These are phyloP conservation scores for Podaxis pistillaris DNA, from an alignment of 768 basidiomycete species.

Conservation along the genomic window DNA sequence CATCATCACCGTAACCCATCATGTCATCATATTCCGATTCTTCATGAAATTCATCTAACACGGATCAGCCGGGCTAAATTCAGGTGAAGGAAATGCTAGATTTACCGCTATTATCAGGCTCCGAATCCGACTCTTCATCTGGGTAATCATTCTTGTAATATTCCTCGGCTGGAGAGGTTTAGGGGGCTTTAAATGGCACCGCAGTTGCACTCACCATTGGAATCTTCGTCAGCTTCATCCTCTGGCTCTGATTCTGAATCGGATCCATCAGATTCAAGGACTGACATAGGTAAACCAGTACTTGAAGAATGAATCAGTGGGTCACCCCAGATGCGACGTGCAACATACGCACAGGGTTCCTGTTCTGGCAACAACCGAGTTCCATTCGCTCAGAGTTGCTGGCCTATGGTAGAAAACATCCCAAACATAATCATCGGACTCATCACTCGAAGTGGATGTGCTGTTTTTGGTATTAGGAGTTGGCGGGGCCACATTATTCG, in stretches of 20 bases:
- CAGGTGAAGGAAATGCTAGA: conserved; percentile 11
- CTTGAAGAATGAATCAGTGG: conserved; percentile 31
- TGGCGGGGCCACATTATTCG: conserved; percentile 7
- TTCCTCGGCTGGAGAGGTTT: conserved; percentile 58
- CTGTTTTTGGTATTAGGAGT: conserved; percentile 14
- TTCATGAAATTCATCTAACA: conserved; percentile 58
- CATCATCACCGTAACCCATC: conserved; percentile 28
- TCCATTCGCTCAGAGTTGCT: conserved; percentile 58
- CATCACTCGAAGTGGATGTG: conserved; percentile 22
- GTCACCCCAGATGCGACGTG: background rate
- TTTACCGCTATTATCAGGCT: conserved; percentile 38
- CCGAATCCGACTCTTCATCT: conserved; percentile 61
- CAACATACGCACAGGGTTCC: conserved; percentile 59
- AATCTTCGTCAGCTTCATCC: conserved; percentile 82
- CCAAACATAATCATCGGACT: conserved; percentile 68
- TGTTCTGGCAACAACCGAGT: conserved; percentile 41
- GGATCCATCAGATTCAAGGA: conserved; percentile 55
- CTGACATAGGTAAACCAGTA: conserved; percentile 61
- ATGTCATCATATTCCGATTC: conserved; percentile 47
- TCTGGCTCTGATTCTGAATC: conserved; percentile 64
- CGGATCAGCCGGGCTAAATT: conserved; percentile 2
- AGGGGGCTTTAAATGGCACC: conserved; percentile 5
- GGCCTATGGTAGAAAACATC: conserved; percentile 80
- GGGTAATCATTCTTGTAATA: conserved; percentile 87
- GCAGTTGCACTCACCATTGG: conserved; percentile 56